Evolutionary conservation across 176 grass and related monocot genomes (phyloP).

Genomic region (Aegilops bicornis): DNA sequence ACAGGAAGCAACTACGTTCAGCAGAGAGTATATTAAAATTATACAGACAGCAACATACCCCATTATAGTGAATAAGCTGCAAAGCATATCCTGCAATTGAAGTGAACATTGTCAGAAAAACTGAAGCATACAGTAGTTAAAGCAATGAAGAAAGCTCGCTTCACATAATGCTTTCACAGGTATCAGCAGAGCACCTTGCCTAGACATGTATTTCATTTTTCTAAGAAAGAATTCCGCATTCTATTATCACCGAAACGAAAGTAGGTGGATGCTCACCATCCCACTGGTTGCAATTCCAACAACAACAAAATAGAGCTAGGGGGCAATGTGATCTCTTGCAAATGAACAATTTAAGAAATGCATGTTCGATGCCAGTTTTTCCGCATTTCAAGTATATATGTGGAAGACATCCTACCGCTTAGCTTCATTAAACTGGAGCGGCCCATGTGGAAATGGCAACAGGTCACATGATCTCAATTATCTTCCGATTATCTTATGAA

Average conservation of each 20-base stretch:
- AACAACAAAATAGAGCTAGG: background rate
- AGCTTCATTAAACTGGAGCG: background rate
- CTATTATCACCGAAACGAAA: background rate
- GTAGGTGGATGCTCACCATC: background rate
- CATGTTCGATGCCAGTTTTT: background rate
- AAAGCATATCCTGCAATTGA: conserved; percentile 92
- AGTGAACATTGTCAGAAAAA: conserved; percentile 36
- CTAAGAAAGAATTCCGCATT: background rate
- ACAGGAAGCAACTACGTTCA: conserved; percentile 2
- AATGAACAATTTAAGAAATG: background rate
- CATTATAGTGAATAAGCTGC: conserved; percentile 91
- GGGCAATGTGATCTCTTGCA: background rate
- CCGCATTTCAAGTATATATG: background rate
- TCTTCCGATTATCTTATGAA: background rate
- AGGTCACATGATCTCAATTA: background rate
- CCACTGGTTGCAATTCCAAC: background rate
- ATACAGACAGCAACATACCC: conserved; percentile 58
- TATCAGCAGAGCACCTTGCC: background rate
- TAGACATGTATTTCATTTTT: background rate
- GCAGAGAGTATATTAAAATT: conserved; percentile 1
- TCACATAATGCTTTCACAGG: background rate
- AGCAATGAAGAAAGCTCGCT: background rate
- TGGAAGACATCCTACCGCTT: background rate
- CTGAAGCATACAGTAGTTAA: background rate
- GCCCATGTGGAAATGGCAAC: background rate